Evolutionary conservation across 1,284 basidiomycete genomes (phyloP).

Genomic region (Grifola frondosa): DNA sequence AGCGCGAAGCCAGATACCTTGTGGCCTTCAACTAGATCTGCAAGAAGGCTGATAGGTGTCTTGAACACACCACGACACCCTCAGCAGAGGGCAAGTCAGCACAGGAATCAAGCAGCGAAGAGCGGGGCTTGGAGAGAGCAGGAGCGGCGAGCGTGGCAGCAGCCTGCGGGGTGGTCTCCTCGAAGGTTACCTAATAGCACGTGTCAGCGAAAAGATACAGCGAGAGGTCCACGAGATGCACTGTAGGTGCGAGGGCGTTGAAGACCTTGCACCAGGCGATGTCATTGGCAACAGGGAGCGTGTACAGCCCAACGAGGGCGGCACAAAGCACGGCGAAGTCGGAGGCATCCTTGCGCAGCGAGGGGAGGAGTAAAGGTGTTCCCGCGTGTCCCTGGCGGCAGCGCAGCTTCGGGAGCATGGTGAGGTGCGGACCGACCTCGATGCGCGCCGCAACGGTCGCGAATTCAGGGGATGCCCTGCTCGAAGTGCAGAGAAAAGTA

Average conservation of each 20-base stretch:
- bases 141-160: not conserved
- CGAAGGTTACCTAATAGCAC: conserved; percentile 55
- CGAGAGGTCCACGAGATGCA: conserved; percentile 48
- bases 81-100: conserved; percentile 42
- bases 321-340: conserved; percentile 45
- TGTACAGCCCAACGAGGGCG: conserved; percentile 49
- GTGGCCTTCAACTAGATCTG: conserved; percentile 52
- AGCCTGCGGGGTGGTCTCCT: conserved; percentile 26
- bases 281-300: conserved; percentile 30
- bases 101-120: conserved; percentile 45
- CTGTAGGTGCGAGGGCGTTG: conserved; percentile 37
- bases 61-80: conserved; percentile 51
- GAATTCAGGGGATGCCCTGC: conserved; percentile 40
- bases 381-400: too few relatives aligned
- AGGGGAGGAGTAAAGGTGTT: conserved; percentile 42
- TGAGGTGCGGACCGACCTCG: conserved; percentile 62
- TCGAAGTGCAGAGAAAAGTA: too few relatives aligned
- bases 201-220: conserved; percentile 56
- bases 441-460: conserved; percentile 47
- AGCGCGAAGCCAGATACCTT: conserved; percentile 52
- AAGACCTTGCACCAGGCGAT: conserved; percentile 57
- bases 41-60: conserved; percentile 47
- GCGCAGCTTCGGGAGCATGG: conserved; percentile 51
- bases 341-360: conserved; percentile 46
- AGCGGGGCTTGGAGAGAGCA: conserved; percentile 20